Conservation (phyloP, 306 rosid genomes). For the Cercis canadensis region DNA sequence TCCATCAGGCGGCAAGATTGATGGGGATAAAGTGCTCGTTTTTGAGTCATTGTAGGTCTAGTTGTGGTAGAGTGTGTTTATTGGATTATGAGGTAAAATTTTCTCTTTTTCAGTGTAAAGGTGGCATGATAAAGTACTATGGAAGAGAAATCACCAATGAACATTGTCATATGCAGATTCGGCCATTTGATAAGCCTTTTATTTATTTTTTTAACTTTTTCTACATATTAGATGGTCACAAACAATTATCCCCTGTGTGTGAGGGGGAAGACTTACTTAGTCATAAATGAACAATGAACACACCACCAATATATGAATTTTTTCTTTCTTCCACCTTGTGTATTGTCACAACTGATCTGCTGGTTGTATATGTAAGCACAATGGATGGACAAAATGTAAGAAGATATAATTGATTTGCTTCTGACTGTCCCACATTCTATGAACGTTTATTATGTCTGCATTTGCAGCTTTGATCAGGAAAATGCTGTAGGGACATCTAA, state of each 20-base stretch:
- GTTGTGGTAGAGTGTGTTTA: neutral
- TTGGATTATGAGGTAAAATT: neutral
- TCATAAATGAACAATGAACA: neutral
- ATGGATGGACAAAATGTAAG: neutral
- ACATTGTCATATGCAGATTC: neutral
- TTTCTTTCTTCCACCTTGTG: slow-evolving; percentile 10
- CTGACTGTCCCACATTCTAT: slow-evolving; percentile 24
- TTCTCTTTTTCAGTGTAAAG: neutral
- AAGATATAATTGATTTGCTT: slow-evolving; percentile 2
- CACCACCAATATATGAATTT: neutral
- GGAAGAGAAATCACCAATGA: neutral
- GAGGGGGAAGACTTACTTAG: neutral
- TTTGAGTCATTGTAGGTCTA: neutral
- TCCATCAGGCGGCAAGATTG: neutral
- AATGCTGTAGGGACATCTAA: slow-evolving; percentile 39
- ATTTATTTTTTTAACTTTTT: no score
- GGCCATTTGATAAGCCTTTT: neutral
- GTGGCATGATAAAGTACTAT: slow-evolving; percentile 1
- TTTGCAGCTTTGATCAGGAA: slow-evolving; percentile 45
- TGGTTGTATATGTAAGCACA: neutral
- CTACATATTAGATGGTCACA: neutral
- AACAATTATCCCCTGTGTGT: neutral
- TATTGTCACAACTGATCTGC: neutral
- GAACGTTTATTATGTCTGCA: neutral
- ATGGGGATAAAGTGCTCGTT: neutral